Evolutionary conservation across 257 asterid genomes (phyloP).

Genomic region (Anisodus tanguticus): DNA sequence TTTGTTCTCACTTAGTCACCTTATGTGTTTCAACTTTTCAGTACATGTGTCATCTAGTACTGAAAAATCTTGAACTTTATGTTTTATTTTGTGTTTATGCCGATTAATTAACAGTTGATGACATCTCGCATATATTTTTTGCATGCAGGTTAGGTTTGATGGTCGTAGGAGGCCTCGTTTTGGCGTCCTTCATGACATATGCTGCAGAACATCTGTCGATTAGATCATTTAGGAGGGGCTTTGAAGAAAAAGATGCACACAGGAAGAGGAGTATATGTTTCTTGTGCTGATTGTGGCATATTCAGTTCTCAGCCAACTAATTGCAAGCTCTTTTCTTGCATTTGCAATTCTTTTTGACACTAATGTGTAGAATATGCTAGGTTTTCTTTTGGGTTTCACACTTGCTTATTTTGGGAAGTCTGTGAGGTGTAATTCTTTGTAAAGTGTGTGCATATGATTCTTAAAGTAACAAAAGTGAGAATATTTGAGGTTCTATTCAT

Average conservation of each 20-base stretch:
- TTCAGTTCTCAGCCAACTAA: conserved; percentile 38
- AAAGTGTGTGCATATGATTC: conserved; percentile 13
- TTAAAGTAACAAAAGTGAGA: not conserved
- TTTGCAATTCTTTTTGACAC: conserved; percentile 34
- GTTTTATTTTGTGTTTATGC: not conserved
- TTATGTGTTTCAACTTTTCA: not conserved
- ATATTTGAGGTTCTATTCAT: not conserved
- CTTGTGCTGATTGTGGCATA: conserved; percentile 48
- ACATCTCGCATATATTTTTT: conserved; percentile 23
- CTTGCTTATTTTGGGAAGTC: not conserved
- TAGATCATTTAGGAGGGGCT: conserved; percentile 68
- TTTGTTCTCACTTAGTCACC: not conserved
- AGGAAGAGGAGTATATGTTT: conserved; percentile 58
- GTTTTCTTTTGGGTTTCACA: not conserved
- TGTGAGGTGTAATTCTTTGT: conserved; percentile 21
- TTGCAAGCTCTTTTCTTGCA: conserved; percentile 19
- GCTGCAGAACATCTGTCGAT: conserved; percentile 80
- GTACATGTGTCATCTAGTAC: not conserved
- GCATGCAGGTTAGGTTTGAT: conserved; percentile 76
- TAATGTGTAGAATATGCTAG: conserved; percentile 35
- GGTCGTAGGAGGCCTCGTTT: conserved; percentile 69
- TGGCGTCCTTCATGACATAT: conserved; percentile 80
- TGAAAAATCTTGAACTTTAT: not conserved
- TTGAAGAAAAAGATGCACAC: conserved; percentile 65
- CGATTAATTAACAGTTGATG: conserved; percentile 1